Conservation (phyloP, 768 basidiomycete species). For the Ramaria sp. region DNA sequence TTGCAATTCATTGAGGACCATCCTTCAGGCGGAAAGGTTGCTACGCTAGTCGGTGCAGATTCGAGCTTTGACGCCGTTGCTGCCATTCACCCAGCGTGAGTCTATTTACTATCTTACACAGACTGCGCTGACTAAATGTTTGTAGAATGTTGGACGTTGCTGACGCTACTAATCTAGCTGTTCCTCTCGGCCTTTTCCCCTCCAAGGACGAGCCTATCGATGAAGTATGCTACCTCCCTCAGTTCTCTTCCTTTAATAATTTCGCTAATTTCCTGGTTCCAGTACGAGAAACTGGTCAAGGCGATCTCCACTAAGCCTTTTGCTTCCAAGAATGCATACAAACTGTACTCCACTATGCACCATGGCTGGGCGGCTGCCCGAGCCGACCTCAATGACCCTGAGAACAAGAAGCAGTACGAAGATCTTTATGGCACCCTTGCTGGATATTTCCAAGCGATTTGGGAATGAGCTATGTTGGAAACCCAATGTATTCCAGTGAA, state of each 20-base stretch:
- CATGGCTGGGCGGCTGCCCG: conserved; percentile 60
- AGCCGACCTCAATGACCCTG: conserved; percentile 40
- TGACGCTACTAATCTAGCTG: conserved; percentile 38
- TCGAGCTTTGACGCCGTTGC: conserved; percentile 39
- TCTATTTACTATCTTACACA: background rate
- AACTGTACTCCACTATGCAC: conserved; percentile 38
- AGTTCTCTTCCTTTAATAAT: background rate
- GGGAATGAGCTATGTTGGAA: background rate
- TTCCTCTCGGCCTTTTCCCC: conserved; percentile 46
- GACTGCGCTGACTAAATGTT: background rate
- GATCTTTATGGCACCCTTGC: conserved; percentile 44
- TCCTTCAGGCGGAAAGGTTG: conserved; percentile 38
- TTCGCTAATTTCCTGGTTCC: background rate
- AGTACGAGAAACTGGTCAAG: conserved; percentile 42
- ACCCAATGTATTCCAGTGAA: no score
- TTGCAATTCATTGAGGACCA: conserved; percentile 5
- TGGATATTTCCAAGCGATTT: conserved; percentile 28
- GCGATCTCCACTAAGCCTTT: conserved; percentile 40
- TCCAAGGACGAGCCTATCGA: conserved; percentile 47
- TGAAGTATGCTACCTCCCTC: conserved; percentile 29
- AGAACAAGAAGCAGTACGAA: conserved; percentile 48
- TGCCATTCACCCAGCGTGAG: conserved; percentile 49
- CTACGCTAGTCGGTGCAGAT: conserved; percentile 26
- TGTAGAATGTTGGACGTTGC: conserved; percentile 37
- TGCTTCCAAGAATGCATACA: conserved; percentile 36